Evolutionary conservation across 805 yeast species (phyloP), one percentile per base, ranked within the genome.

Genomic region (Sugiyamaella lignohabitans): DNA sequence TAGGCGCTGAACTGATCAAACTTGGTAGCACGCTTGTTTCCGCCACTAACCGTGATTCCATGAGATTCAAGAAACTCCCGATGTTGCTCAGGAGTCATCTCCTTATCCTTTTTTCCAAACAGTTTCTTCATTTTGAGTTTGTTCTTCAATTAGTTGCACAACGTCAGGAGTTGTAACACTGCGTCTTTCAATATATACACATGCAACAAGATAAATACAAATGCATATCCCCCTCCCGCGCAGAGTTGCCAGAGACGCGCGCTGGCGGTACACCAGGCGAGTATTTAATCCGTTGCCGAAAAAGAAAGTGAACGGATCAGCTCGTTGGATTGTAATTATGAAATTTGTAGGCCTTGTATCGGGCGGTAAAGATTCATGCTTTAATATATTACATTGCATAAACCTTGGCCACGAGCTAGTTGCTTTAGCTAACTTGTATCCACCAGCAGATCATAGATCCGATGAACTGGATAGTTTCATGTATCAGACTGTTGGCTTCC

Each of bases 401-500:
- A 73, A 76, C 2, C 79, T 84, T 44, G 95, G 94, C 11, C 98
- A 93, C 66, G 85, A 86, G 56, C 68, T 93, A 4, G 78, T 78
- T 0, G 96, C 96, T 1, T 65, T 91, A 40, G 98, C 88, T 0
- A 93, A 93, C 58, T 64, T 93, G 51, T 78, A 79, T 57, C 96
- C 96, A 1, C 72, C 73, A 1, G 64, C 62, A 29, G 6, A 45
- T 19, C 66, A 66, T 19, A 42, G 54, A 3, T 60, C 65, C 21
- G 82, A 80, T 54, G 98, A 93, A 63, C 67, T 93, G 45, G 97
- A 93, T 62, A 86, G 96, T 45, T 91, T 83, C 60, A 93, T 93
- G 98, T 93, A 86, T 64, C 98, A 93, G 65, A 93, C 98, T 0
- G 98, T 93, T 5, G 98, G 98, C 0, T 93, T 85, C 63, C 86